phyloP scores from a whole-genome alignment of 1,284 basidiomycete genomes.

The Mrakiaceae sp. region DNA sequence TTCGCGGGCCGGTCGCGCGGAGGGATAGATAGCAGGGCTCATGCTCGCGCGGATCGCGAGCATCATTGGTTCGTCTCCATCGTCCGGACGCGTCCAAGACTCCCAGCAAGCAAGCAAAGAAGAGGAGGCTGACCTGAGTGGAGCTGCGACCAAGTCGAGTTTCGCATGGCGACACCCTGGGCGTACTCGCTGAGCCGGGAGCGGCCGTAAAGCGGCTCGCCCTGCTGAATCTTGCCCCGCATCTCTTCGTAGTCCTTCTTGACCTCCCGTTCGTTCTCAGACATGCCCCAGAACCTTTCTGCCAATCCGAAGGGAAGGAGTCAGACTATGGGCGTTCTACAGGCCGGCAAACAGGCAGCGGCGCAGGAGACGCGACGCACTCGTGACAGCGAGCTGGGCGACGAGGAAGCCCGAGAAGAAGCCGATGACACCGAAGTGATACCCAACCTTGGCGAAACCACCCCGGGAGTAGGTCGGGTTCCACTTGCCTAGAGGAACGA shows the following conservation, averaged over 20 bases:
- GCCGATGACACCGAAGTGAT: not conserved
- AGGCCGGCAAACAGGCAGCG: not conserved
- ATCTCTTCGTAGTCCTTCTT: slow-evolving; percentile 65
- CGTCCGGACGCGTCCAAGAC: not conserved
- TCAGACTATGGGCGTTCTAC: slow-evolving; percentile 40
- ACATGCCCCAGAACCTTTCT: slow-evolving; percentile 97
- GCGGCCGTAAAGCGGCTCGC: slow-evolving; percentile 73
- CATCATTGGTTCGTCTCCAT: not conserved
- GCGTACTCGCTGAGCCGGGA: slow-evolving; percentile 75
- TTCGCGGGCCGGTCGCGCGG: not conserved
- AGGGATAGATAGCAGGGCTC: not conserved
- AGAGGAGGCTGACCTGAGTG: slow-evolving; percentile 10
- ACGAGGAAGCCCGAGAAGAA: not conserved
- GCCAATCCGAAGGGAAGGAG: slow-evolving; percentile 47
- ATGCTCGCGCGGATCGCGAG: not conserved
- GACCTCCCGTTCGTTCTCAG: slow-evolving; percentile 77
- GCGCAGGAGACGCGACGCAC: not conserved
- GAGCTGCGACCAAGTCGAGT: slow-evolving; percentile 84
- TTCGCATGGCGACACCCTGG: slow-evolving; percentile 76
- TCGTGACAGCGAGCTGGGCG: not conserved
- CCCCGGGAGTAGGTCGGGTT: too few species aligned
- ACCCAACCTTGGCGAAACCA: too few species aligned
- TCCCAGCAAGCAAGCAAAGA: not conserved
- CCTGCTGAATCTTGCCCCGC: slow-evolving; percentile 52
- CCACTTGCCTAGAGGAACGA: not conserved